Base-by-base conservation (phyloP, 2,329 filamentous ascomycete genomes). In the Pseudomassariella vexata region DNA sequence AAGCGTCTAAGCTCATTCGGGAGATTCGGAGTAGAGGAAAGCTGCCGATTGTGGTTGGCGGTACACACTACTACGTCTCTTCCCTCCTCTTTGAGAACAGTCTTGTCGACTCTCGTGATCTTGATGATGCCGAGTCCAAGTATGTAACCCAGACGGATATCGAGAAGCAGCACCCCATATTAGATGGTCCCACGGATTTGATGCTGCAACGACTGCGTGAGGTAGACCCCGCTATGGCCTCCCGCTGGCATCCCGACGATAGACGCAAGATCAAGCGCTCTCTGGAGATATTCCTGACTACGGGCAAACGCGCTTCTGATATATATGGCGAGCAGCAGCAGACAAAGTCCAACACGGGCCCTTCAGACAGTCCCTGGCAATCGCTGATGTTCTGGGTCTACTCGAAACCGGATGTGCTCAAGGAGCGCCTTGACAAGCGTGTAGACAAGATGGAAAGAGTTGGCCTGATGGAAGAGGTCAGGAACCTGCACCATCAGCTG, bases 11-110 rank as follows among this genome's bases (percentile, higher is more conserved):
- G 11, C 64, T 82, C 11, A 90, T 98, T 39, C 62, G 72, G 16
- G 85, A 92, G 24, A 95, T 98, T 33, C 74, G 82, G 30, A 65
- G 65, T 6, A 72, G 90, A 47, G 86, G 87, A 1, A 85, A 82
- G 40, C 58, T 95, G 9, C 92, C 92, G 0, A 88, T 98, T 18
- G 63, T 98, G 1, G 92, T 96, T 2, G 92, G 92, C 17, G 92
- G 92, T 7, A 95, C 90, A 9, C 87, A 95, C 50, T 98, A 96
- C 62, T 98, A 98, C 52, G 83, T 86, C 0, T 88, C 95, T 49
- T 79, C 86, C 1, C 68, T 98, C 11, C 68, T 98, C 3, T 95
- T 96, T 53, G 74, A 84, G 20, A 79, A 89, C 42, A 70, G 72
- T 11, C 57, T 89, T 6, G 66, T 85, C 2, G 64, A 63, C 9